Evolutionary conservation across 2,329 filamentous ascomycete species (phyloP).

Genomic region (Botrytis squamosa): DNA sequence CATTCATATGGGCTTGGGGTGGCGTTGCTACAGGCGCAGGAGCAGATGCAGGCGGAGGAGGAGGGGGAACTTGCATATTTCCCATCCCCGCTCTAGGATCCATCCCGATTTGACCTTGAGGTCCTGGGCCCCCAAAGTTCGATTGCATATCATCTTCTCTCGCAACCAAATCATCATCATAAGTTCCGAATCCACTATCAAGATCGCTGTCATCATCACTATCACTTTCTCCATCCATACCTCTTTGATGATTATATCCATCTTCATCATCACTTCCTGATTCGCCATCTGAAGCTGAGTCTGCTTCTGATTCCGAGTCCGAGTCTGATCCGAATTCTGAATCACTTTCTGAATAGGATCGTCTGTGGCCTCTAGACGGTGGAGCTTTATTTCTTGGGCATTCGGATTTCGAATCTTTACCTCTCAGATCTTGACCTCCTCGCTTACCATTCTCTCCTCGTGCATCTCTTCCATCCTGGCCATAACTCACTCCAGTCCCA

Average conservation of each 20-base stretch:
- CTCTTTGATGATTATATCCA: background rate
- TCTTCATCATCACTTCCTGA: background rate
- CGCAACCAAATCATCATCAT: slow-evolving; percentile 5
- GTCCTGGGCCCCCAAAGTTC: background rate
- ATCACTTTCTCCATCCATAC: background rate
- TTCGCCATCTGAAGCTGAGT: background rate
- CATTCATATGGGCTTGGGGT: background rate
- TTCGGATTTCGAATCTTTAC: background rate
- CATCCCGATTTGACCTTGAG: background rate
- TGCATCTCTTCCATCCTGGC: background rate
- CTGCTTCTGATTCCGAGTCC: background rate
- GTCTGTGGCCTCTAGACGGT: background rate
- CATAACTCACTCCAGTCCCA: background rate
- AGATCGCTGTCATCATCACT: slow-evolving; percentile 16
- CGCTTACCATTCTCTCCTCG: background rate
- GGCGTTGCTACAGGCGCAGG: background rate
- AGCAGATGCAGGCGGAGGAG: background rate
- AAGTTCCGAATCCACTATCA: slow-evolving; percentile 8
- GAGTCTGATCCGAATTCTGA: background rate
- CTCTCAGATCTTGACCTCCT: background rate
- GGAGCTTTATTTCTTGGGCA: background rate
- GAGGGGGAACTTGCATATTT: background rate
- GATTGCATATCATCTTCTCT: background rate
- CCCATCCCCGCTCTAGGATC: background rate
- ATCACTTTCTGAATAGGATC: background rate